phyloP scores from a whole-genome alignment of 1,284 basidiomycete species.

The Peniophora sp. region DNA sequence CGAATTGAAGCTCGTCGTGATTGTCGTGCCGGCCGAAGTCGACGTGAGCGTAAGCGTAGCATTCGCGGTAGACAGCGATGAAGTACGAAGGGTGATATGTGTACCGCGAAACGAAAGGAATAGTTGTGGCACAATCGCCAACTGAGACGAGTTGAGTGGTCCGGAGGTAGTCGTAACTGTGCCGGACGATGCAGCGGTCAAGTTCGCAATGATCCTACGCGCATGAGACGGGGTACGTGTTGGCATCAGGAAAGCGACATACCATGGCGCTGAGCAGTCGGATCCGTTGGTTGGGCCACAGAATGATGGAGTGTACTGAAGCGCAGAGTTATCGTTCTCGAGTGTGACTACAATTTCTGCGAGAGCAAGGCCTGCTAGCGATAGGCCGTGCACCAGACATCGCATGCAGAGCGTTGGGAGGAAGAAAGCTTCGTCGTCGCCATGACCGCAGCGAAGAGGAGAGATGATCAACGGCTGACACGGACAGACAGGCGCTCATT shows the following conservation, averaged over 20 bases:
- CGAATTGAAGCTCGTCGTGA: constrained; percentile 18
- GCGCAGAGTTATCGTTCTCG: constrained; percentile 19
- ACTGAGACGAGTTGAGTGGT: constrained; percentile 12
- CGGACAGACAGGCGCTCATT: too few relatives aligned
- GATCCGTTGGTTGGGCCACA: constrained; percentile 13
- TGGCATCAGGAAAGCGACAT: constrained; percentile 7
- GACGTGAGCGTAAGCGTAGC: constrained; percentile 22
- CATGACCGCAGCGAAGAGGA: background rate
- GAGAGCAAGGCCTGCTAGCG: constrained; percentile 2
- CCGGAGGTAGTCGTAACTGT: constrained; percentile 21
- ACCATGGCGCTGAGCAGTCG: constrained; percentile 20
- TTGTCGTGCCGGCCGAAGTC: constrained; percentile 17
- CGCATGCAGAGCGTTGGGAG: constrained; percentile 6
- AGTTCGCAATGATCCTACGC: constrained; percentile 17
- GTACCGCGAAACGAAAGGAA: constrained; percentile 21
- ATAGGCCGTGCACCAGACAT: constrained; percentile 5
- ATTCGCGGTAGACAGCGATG: constrained; percentile 17
- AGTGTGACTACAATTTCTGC: constrained; percentile 16
- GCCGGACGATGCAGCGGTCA: constrained; percentile 15
- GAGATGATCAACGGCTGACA: too few relatives aligned
- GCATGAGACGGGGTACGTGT: background rate
- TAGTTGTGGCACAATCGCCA: constrained; percentile 19
- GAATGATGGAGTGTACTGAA: constrained; percentile 20
- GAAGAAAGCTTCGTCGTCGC: constrained; percentile 1
- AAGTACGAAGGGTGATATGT: constrained; percentile 18